Conservation (phyloP, 2,329 filamentous ascomycete genomes). For the Paecilomyces formosus region DNA sequence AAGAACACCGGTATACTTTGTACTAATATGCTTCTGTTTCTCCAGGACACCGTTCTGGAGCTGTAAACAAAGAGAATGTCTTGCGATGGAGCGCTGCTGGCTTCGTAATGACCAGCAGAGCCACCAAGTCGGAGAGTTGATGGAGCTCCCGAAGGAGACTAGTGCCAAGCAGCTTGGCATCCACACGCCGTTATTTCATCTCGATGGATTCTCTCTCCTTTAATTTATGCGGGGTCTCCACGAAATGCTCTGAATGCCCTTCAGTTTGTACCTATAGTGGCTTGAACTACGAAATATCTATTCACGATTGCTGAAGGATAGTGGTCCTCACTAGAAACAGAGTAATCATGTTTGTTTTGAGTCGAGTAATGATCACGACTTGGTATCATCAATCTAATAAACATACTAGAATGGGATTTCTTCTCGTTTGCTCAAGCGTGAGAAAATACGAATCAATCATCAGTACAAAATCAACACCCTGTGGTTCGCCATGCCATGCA, state of each 20-base stretch:
- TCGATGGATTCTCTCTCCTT: background rate
- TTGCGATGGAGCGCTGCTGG: background rate
- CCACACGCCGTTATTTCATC: background rate
- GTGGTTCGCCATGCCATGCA: background rate
- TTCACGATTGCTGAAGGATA: background rate
- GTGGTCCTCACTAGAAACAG: background rate
- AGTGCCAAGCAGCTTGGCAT: constrained; percentile 2
- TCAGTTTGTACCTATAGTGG: background rate
- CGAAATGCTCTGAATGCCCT: background rate
- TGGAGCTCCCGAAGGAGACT: background rate
- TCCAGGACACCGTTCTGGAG: background rate
- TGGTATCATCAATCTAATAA: background rate
- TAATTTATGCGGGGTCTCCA: background rate
- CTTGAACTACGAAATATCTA: background rate
- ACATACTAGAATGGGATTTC: background rate
- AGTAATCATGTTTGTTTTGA: background rate
- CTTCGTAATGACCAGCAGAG: background rate
- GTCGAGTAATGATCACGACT: background rate
- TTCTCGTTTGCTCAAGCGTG: background rate
- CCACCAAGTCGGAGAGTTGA: background rate
- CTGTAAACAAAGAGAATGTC: background rate
- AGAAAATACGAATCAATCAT: background rate
- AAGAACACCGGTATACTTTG: constrained; percentile 1
- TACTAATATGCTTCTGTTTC: background rate
- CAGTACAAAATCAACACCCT: background rate